Percentiles rank a stretch among this genome's conserved stretches.
Evolutionary conservation across 2,329 filamentous ascomycete species (phyloP).

Genomic region (Colletotrichum tanaceti): DNA sequence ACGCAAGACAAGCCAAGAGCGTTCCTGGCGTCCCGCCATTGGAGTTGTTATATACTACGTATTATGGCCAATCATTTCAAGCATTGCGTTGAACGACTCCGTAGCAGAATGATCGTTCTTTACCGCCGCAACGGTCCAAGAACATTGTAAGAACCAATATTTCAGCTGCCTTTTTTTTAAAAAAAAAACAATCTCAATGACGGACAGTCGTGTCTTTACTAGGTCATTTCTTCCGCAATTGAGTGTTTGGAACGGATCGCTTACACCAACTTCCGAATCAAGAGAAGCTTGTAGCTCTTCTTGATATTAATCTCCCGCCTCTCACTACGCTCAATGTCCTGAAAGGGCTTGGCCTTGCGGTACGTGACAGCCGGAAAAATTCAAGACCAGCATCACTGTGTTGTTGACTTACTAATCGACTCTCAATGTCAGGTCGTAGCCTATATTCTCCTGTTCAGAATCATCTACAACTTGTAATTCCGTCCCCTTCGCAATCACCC

Average conservation of each 20-base stretch:
- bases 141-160: background rate
- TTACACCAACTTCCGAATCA: background rate
- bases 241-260: background rate
- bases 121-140: background rate
- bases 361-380: background rate
- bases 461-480: conserved; percentile 48
- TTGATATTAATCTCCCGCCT: background rate
- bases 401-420: background rate
- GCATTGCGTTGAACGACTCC: background rate
- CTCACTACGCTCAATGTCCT: background rate
- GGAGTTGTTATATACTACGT: no score
- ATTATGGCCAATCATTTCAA: background rate
- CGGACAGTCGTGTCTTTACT: background rate
- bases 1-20: background rate
- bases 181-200: no score
- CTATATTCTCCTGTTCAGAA: background rate
- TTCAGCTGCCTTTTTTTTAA: background rate
- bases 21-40: background rate
- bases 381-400: background rate
- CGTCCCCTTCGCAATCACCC: conserved; percentile 49
- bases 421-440: background rate
- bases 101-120: background rate
- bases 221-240: background rate
- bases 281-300: background rate
- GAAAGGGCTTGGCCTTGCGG: background rate